A percentile compares a stretch with the other conserved stretches of the same genome.
These are phyloP conservation scores for Jamesozyma gamospora DNA, from an alignment of 805 yeast genomes.

Conservation along the genomic window DNA sequence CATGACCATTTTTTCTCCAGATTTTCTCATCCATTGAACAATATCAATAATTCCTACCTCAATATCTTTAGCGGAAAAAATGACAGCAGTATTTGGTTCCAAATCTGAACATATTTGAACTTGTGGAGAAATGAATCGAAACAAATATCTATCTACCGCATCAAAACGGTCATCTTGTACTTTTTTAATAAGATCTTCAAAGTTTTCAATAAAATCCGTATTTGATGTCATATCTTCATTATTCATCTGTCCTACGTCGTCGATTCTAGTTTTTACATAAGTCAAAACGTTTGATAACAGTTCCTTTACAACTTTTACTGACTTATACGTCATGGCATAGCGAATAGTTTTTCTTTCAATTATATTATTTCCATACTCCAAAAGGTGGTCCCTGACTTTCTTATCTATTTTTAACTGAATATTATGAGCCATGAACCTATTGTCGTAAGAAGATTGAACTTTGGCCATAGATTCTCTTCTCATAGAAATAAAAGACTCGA, in stretches of 20 bases:
- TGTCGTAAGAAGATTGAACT: conserved; percentile 36
- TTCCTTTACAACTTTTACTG: conserved; percentile 40
- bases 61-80: conserved; percentile 48
- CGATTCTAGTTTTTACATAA: conserved; percentile 8
- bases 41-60: conserved; percentile 44
- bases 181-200: conserved; percentile 38
- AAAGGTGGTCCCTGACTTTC: conserved; percentile 37
- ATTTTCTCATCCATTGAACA: conserved; percentile 30
- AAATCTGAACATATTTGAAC: conserved; percentile 43
- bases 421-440: conserved; percentile 48
- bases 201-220: conserved; percentile 32
- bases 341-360: conserved; percentile 35
- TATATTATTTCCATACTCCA: conserved; percentile 37
- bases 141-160: conserved; percentile 41
- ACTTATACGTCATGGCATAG: conserved; percentile 40
- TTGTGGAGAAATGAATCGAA: conserved; percentile 53
- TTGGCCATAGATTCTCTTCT: conserved; percentile 21
- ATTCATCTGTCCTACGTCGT: conserved; percentile 6
- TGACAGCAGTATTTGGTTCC: conserved; percentile 38
- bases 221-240: conserved; percentile 17
- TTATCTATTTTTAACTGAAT: conserved; percentile 48
- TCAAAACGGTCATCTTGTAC: conserved; percentile 32
- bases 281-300: conserved; percentile 22
- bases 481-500: conserved; percentile 27
- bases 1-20: conserved; percentile 20